Base-by-base conservation (phyloP, 129 eudicot genomes). In the Centella asiatica region DNA sequence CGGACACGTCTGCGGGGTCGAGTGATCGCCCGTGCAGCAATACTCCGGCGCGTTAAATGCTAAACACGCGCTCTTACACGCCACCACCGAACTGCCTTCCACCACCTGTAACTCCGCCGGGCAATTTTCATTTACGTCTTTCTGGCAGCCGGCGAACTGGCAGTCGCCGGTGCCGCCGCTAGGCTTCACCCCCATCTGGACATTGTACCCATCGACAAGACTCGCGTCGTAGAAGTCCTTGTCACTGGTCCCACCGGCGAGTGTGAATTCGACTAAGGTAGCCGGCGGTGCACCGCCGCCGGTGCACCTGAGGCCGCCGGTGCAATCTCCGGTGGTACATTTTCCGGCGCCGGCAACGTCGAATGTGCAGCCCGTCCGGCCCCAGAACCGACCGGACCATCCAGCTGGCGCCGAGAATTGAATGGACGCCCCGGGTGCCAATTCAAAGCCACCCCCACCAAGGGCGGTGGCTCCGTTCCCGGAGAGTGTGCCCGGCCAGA, bases 301-400 rank as follows among this genome's bases (percentile, higher is more conserved):
- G 62, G 53, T 55, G 80, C 96, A 88, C 50, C 73, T 77, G 0
- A 88, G 72, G n/a, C 54, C 27, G 17, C 77, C 72, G 26, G 80
- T 77, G 42, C 96, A 88, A 68, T 88, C 94, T 2, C 96, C 96
- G 0, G 89, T 84, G n/a, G 54, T 34, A 63, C 96, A 88, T 5
- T 65, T 77, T 18, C 94, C 94, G 12, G 73, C 65, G 10, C 94
- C 89, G 20, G 73, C 27, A 6, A 52, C 73, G 58, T 81, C 89
- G 40, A 88, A 88, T 12, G 64, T 74, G 85, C 96, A 84, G 32
- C 86, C 87, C 7, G 94, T 88, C 40, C 96, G 68, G 32, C 83
- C 94, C 96, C 96, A 88, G 67, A 88, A 81, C 37, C 94, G 94
- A 24, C 96, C 96, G 0, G 96, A 88, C 93, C 93, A 88, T 54